phyloP scores from a whole-genome alignment of 345 rosid genomes.

The Salix brachista region DNA sequence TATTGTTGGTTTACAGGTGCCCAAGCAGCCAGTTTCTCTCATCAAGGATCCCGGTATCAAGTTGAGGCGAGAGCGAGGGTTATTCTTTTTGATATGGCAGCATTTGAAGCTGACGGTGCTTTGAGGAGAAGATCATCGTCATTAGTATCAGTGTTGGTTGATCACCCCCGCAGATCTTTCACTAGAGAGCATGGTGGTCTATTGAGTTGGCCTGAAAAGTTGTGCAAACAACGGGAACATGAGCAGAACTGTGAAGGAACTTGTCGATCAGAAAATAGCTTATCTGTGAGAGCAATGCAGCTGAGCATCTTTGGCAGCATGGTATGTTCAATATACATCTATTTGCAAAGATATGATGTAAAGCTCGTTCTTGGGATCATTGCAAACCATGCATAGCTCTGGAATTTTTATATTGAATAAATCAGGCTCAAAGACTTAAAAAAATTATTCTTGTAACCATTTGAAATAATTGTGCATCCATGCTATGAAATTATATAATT shows the following conservation, averaged over 20 bases:
- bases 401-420: background rate
- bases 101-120: conserved; percentile 45
- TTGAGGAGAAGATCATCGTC: conserved; percentile 48
- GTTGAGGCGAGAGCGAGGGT: conserved; percentile 80
- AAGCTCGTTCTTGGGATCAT: background rate
- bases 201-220: conserved; percentile 73
- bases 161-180: conserved; percentile 45
- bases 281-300: conserved; percentile 77
- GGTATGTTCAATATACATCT: conserved; percentile 41
- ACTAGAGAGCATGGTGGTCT: conserved; percentile 54
- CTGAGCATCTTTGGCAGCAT: conserved; percentile 72
- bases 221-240: conserved; percentile 30
- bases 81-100: conserved; percentile 53
- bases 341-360: background rate
- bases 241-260: conserved; percentile 20
- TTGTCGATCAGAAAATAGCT: conserved; percentile 34
- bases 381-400: too few relatives aligned
- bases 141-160: conserved; percentile 28
- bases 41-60: conserved; percentile 51
- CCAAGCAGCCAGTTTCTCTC: conserved; percentile 41
- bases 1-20: conserved; percentile 35
- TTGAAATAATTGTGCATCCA: background rate
- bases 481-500: background rate
- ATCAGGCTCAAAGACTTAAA: background rate
- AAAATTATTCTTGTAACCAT: background rate